Evolutionary conservation across 2,329 filamentous ascomycete species (phyloP), one percentile per base, ranked within the genome.

Genomic region (Pyrenophora teres): DNA sequence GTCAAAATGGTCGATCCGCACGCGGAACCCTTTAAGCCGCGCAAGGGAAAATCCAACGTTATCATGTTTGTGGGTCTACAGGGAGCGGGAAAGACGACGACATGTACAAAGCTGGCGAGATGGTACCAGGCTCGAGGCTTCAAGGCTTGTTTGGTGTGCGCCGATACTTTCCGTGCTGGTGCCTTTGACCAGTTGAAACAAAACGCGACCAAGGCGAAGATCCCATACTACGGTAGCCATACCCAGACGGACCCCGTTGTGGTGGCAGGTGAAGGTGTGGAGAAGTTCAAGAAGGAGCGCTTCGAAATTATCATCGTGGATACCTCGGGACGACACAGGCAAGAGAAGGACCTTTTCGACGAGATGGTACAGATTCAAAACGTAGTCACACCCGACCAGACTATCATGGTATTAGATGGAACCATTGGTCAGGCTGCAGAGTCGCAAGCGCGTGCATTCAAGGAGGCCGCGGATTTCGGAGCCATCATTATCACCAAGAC

Each of bases 11-110:
- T 99, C 63, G 92, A 99, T 68, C 94, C 94, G 21, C 93, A 97
- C 76, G 88, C 90, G 66, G 92, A 96, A 62, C 88, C 93, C 0
- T 99, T 96, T 81, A 94, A 95, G 74, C 92, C 93, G 18, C 96
- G 95, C 79, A 99, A 97, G 78, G 92, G 92, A 60, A 94, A 92
- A 74, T 82, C 88, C 58, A 99, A 97, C 74, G 90, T 99, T 71
- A 97, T 99, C 76, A 99, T 99, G 94, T 97, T 99, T 74, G 94
- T 99, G 57, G 94, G 94, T 78, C 82, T 99, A 41, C 94, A 99
- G 76, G 94, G 94, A 80, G 91, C 93, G 4, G 94, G 94, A 74
- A 99, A 99, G 77, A 99, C 94, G 19, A 99, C 94, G 1, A 95
- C 93, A 10, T 97, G 94, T 82, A 99, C 94, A 35, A 99, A 99